Evolutionary conservation across 352 stramenopile species (phyloP).

Genomic region (Phytophthora pisi): DNA sequence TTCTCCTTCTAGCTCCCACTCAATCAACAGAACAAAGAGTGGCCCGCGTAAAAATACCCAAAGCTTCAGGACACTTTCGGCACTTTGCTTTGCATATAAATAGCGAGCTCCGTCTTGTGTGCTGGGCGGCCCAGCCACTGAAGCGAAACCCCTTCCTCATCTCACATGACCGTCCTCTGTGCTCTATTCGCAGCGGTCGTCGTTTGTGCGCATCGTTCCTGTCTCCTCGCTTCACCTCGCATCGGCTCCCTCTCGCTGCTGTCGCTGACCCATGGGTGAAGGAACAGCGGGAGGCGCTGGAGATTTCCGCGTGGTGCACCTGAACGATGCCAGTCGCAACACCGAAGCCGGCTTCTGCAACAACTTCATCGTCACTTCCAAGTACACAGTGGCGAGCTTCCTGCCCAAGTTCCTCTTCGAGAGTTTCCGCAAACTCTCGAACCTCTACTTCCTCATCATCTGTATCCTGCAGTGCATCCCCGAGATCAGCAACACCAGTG

Average conservation of each 20-base stretch:
- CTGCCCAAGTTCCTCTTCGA: constrained; percentile 93
- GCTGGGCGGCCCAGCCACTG: background rate
- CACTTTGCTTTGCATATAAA: constrained; percentile 5
- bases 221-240: constrained; percentile 6
- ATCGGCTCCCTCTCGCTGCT: constrained; percentile 10
- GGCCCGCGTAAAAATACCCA: background rate
- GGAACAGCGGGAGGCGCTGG: constrained; percentile 17
- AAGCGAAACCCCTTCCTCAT: constrained; percentile 31
- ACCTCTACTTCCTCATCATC: constrained; percentile 94
- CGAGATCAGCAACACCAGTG: constrained; percentile 90
- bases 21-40: background rate
- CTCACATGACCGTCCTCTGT: constrained; percentile 12
- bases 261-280: constrained; percentile 28
- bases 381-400: constrained; percentile 91
- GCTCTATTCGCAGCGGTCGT: constrained; percentile 18
- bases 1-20: background rate
- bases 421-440: constrained; percentile 91
- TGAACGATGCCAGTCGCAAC: constrained; percentile 67
- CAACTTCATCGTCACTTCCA: constrained; percentile 93
- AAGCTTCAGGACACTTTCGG: background rate
- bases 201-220: constrained; percentile 17
- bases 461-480: constrained; percentile 88
- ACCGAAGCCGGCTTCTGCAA: constrained; percentile 66
- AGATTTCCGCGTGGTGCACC: constrained; percentile 65
- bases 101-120: constrained; percentile 13